These are phyloP conservation scores for Excoecaria cochinchinensis DNA, from an alignment of 345 rosid genomes.

Conservation along the genomic window DNA sequence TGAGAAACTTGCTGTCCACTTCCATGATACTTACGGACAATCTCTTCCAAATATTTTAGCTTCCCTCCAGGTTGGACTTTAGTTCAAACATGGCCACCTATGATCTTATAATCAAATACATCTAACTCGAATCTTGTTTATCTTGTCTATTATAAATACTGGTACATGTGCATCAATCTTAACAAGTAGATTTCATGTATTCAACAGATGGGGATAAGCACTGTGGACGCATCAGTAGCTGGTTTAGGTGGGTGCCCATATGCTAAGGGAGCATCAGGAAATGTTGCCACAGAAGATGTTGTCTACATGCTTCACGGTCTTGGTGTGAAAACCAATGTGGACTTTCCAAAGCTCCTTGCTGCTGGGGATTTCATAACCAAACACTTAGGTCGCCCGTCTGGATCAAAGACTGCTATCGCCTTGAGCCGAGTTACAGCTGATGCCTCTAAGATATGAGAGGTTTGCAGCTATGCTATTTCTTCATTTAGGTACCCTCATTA, in stretches of 20 bases:
- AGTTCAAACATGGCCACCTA: not conserved
- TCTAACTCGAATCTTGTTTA: too few relatives aligned
- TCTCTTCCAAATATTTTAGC: slow-evolving; percentile 81
- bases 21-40: slow-evolving; percentile 95
- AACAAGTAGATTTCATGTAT: not conserved
- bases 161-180: not conserved
- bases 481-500: too few relatives aligned
- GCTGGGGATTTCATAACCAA: slow-evolving; percentile 68
- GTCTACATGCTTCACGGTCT: slow-evolving; percentile 72
- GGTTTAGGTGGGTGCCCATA: slow-evolving; percentile 83
- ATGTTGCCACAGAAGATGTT: slow-evolving; percentile 75
- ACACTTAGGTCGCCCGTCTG: slow-evolving; percentile 55
- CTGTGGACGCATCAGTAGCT: slow-evolving; percentile 62
- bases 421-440: slow-evolving; percentile 48
- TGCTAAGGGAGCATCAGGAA: slow-evolving; percentile 78
- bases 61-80: slow-evolving; percentile 57
- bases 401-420: slow-evolving; percentile 60
- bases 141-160: not conserved
- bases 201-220: slow-evolving; percentile 67
- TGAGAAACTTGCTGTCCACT: slow-evolving; percentile 84
- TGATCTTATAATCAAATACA: not conserved
- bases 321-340: slow-evolving; percentile 63
- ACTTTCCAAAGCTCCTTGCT: slow-evolving; percentile 47
- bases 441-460: slow-evolving; percentile 65
- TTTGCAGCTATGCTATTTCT: too few relatives aligned